Evolutionary conservation across 768 basidiomycete species (phyloP), one percentile per base, ranked within the genome.

Genomic region (Hygrophoropsis aurantiaca): DNA sequence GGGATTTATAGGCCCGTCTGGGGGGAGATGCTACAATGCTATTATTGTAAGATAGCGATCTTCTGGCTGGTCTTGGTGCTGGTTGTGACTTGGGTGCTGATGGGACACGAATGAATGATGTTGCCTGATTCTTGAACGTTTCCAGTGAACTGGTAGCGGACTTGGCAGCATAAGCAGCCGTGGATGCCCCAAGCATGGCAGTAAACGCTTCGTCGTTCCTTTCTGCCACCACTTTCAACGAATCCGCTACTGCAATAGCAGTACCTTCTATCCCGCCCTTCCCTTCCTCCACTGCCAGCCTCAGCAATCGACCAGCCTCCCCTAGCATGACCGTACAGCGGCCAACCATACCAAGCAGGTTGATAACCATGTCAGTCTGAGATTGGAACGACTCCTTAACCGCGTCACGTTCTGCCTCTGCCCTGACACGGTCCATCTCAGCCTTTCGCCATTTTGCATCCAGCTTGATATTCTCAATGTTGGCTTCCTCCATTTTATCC

Each of bases 271-370:
- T 74, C 71, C 40, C 63, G 45, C 34, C 68, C 54, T 34, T 66
- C 50, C 46, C 68, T 13, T 65, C 68, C 19, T 72, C 69, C 9
- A 63, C 51, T 46, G 61, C 81, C 34, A 48, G 67, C 50, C 50
- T 67, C 63, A 61, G 79, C 64, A 47, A 74, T 69, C 60, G 61
- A 23, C 73, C 71, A 15, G 75, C 72, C 48, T 90, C 85, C 11
- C 77, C 80, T 23, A 91, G 72, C 62, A 84, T 77, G 38, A 85
- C 79, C 4, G 85, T 90, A 58, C 85, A 88, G 53, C 88, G 74
- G 30, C 87, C 87, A 18, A 94, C 73, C 77, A 92, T 83, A 11
- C 90, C 88, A 23, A 91, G 69, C n/a, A 93, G 74, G 51, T 74
- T 74, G 21, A 90, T 80, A 49, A 89, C 69, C 27, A 84, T 71